Conservation (phyloP, 441 rosid species). For the Adansonia grandidieri region DNA sequence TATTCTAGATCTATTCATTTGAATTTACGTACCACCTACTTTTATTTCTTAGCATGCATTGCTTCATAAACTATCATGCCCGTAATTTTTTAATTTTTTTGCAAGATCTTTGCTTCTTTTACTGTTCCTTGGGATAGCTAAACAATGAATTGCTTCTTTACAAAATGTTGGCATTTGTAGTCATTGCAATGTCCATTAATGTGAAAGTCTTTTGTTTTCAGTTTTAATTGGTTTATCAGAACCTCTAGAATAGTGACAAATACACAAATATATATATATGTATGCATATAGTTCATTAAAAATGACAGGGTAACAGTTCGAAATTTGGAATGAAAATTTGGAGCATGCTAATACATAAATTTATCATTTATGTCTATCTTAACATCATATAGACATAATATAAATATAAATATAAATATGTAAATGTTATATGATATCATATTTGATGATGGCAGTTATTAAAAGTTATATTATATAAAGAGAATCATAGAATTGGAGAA, state of each 20-base stretch:
- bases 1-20: not conserved
- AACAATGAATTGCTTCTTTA: not conserved
- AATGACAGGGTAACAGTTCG: not conserved
- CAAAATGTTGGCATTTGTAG: not conserved
- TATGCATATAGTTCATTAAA: not conserved
- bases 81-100: not conserved
- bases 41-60: not conserved
- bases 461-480: not conserved
- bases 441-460: not conserved
- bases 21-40: not conserved
- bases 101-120: not conserved
- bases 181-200: not conserved
- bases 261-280: too few species aligned
- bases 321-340: not conserved
- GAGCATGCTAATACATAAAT: not conserved
- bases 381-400: too few species aligned
- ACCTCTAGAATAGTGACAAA: not conserved
- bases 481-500: not conserved
- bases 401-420: not conserved
- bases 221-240: not conserved
- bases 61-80: not conserved
- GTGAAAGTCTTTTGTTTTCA: not conserved
- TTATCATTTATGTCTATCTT: not conserved
- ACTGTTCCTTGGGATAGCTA: not conserved
- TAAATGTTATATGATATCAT: too few species aligned